These are phyloP conservation scores for Leishmania tropica DNA, from an alignment of 208 protist genomes.

Conservation along the genomic window DNA sequence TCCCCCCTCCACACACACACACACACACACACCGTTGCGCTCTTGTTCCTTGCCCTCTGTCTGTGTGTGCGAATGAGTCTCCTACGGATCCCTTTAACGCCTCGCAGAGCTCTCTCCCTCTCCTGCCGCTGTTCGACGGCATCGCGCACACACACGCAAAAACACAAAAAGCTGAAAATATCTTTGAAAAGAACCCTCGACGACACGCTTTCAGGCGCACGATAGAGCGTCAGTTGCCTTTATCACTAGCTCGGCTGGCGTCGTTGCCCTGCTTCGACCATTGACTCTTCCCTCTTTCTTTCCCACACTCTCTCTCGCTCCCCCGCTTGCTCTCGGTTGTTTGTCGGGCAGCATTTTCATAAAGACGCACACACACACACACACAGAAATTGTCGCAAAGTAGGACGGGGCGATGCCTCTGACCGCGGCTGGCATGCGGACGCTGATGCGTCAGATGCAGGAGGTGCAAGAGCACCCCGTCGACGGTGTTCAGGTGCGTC, in stretches of 20 bases:
- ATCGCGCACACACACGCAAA: neutral
- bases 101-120: neutral
- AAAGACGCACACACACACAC: neutral
- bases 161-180: neutral
- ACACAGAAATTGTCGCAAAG: neutral
- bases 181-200: neutral
- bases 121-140: neutral
- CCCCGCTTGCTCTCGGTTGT: neutral
- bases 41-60: neutral
- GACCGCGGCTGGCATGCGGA: constrained; percentile 74
- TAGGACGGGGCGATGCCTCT: constrained; percentile 55
- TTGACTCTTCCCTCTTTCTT: neutral
- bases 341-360: neutral
- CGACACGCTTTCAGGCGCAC: neutral
- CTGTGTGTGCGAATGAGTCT: neutral
- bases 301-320: no score
- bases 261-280: neutral
- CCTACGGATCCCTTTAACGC: neutral
- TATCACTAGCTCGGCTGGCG: neutral
- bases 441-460: constrained; percentile 84
- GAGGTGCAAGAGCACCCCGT: constrained; percentile 75
- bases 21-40: neutral
- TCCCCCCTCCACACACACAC: neutral
- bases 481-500: constrained; percentile 90
- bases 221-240: no score